phyloP scores from a whole-genome alignment of 176 grass and related monocot genomes.

The Raddia distichophylla region DNA sequence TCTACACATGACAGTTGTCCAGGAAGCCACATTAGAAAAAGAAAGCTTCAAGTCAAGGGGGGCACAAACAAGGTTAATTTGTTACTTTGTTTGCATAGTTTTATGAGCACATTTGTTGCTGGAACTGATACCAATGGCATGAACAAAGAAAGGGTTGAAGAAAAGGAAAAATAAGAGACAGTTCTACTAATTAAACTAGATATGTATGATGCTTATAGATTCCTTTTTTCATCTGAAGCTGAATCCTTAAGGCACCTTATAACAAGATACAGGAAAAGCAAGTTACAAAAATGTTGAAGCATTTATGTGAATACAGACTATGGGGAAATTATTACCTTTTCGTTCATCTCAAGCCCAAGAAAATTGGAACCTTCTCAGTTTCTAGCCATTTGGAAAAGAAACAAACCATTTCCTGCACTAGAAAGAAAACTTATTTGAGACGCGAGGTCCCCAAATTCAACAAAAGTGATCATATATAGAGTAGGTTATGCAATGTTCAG shows the following conservation, averaged over 20 bases:
- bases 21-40: constrained; percentile 17
- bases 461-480: constrained; percentile 1
- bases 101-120: constrained; percentile 19
- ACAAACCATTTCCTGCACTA: constrained; percentile 88
- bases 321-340: constrained; percentile 58
- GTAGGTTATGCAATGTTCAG: background rate
- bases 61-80: constrained; percentile 28
- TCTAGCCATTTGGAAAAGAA: constrained; percentile 84
- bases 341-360: constrained; percentile 95
- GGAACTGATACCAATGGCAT: constrained; percentile 30
- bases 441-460: background rate
- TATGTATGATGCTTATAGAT: constrained; percentile 63
- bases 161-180: constrained; percentile 33
- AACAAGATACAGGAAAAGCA: constrained; percentile 78
- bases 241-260: constrained; percentile 66
- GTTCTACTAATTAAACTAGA: constrained; percentile 31
- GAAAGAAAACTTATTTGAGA: constrained; percentile 29
- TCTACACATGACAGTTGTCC: background rate
- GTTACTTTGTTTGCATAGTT: constrained; percentile 18
- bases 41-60: constrained; percentile 28
- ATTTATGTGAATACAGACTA: constrained; percentile 15
- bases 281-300: constrained; percentile 24
- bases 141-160: background rate
- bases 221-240: constrained; percentile 51
- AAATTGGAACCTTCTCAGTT: constrained; percentile 67